A percentile compares a stretch with the other conserved stretches of the same genome.
These are phyloP conservation scores for Linum lewisii DNA, from an alignment of 345 rosid genomes.

Conservation along the genomic window DNA sequence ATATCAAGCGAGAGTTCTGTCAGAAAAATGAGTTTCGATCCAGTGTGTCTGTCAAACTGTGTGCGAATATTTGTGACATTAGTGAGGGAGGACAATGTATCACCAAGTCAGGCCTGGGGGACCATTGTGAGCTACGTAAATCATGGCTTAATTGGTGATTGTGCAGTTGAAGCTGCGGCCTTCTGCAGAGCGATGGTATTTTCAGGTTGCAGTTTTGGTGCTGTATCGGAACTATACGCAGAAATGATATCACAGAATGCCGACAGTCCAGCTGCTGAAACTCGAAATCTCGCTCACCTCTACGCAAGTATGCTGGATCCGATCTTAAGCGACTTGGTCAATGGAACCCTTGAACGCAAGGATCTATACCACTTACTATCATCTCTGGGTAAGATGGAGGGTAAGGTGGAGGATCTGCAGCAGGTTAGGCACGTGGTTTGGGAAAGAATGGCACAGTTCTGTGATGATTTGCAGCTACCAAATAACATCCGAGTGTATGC, in stretches of 20 bases:
- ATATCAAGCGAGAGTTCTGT: conserved; percentile 20
- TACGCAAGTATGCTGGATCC: conserved; percentile 56
- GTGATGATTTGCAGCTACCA: conserved; percentile 66
- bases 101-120: conserved; percentile 91
- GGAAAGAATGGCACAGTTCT: conserved; percentile 59
- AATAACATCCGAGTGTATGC: conserved; percentile 65
- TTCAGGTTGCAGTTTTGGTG: conserved; percentile 75
- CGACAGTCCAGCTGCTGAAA: conserved; percentile 11
- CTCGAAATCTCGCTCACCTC: conserved; percentile 47
- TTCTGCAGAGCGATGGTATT: conserved; percentile 78
- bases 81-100: conserved; percentile 75
- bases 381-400: conserved; percentile 73
- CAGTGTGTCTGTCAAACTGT: conserved; percentile 48
- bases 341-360: conserved; percentile 36
- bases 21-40: conserved; percentile 33
- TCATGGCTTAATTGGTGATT: conserved; percentile 43
- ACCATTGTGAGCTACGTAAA: conserved; percentile 42
- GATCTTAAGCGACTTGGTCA: conserved; percentile 42
- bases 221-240: conserved; percentile 57
- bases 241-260: conserved; percentile 32
- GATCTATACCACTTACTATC: conserved; percentile 53
- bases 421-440: conserved; percentile 63
- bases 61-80: conserved; percentile 57
- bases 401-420: conserved; percentile 50
- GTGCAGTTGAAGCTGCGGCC: conserved; percentile 31